phyloP scores from a whole-genome alignment of 768 basidiomycete species.

The Tephrocybe rancida region DNA sequence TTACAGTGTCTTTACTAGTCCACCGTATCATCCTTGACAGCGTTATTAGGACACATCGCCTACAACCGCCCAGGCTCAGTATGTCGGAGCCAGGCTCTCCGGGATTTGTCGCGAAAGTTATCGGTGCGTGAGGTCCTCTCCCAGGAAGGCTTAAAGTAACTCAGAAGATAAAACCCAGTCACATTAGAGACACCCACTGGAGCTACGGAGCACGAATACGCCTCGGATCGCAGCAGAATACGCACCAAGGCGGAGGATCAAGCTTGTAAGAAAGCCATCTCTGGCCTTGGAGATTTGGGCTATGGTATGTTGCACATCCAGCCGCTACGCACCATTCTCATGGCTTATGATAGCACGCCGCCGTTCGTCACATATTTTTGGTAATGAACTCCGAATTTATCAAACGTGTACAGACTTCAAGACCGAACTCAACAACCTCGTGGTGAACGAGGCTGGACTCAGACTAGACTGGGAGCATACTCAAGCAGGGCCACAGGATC shows the following conservation, averaged over 20 bases:
- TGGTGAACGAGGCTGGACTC: background rate
- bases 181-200: background rate
- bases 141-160: no score
- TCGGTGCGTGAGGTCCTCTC: background rate
- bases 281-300: background rate
- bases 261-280: slow-evolving; percentile 3
- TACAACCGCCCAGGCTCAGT: background rate
- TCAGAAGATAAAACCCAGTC: slow-evolving; percentile 4
- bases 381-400: background rate
- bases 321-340: background rate
- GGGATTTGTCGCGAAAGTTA: background rate
- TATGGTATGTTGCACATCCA: background rate
- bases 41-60: background rate
- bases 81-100: background rate
- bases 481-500: background rate
- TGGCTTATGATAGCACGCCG: background rate
- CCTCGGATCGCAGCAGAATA: background rate
- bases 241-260: slow-evolving; percentile 4
- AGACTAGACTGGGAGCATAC: background rate
- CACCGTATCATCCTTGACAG: slow-evolving; percentile 2
- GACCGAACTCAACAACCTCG: background rate
- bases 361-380: background rate
- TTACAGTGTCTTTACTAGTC: background rate
- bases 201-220: background rate
- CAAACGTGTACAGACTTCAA: background rate